A percentile compares a stretch with the other conserved stretches of the same genome.
Conservation (phyloP, 2,329 filamentous ascomycete genomes). For the Penicillium sp. region DNA sequence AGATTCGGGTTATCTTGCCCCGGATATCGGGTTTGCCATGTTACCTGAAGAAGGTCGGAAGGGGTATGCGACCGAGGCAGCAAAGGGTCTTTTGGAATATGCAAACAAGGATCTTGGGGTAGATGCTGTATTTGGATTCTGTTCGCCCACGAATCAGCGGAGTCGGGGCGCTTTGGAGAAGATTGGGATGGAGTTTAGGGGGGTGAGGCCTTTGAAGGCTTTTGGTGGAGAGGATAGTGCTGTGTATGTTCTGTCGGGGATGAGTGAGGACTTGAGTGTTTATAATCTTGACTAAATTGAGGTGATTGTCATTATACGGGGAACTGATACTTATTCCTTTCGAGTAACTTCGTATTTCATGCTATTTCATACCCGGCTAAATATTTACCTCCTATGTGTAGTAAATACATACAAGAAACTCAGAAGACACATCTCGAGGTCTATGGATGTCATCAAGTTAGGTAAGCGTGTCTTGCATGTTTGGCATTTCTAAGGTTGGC, state of each 20-base stretch:
- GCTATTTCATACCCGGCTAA: too few species aligned
- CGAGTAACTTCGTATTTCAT: not conserved
- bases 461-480: conserved; percentile 1
- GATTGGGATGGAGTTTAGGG: conserved; percentile 23
- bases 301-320: not conserved
- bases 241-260: conserved; percentile 15
- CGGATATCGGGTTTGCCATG: conserved; percentile 27
- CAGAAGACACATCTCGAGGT: too few species aligned
- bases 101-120: conserved; percentile 14
- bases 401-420: too few species aligned
- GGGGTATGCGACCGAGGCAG: conserved; percentile 29
- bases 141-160: conserved; percentile 13
- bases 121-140: conserved; percentile 22
- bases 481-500: not conserved
- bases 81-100: conserved; percentile 17
- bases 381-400: too few species aligned
- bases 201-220: conserved; percentile 12
- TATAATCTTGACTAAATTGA: conserved; percentile 8
- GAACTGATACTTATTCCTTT: not conserved
- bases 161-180: conserved; percentile 24
- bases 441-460: too few species aligned
- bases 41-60: conserved; percentile 25
- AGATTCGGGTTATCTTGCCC: conserved; percentile 12
- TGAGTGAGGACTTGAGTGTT: conserved; percentile 17
- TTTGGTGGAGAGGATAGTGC: conserved; percentile 19